Evolutionary conservation across 257 asterid species (phyloP).

Genomic region (Catharanthus roseus): DNA sequence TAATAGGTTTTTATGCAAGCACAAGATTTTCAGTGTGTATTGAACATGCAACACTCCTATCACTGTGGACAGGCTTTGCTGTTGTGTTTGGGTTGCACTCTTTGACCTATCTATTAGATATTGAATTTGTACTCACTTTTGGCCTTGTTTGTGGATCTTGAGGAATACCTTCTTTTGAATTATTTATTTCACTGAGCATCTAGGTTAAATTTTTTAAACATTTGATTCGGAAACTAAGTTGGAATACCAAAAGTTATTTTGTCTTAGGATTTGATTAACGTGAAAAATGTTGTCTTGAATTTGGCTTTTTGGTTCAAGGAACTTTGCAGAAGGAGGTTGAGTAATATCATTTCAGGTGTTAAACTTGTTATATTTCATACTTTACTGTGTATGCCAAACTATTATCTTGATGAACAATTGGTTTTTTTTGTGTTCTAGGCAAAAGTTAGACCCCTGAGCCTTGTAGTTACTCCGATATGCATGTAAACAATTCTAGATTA

Average conservation of each 20-base stretch:
- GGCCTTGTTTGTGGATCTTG: not conserved
- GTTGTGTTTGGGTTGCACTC: not conserved
- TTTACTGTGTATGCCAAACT: not conserved
- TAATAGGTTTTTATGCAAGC: not conserved
- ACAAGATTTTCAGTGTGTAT: not conserved
- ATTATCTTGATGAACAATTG: not conserved
- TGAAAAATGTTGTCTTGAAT: too few relatives aligned
- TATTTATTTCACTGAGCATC: not conserved
- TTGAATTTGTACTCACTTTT: not conserved
- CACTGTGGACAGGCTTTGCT: not conserved
- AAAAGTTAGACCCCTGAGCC: not conserved
- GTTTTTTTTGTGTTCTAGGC: not conserved
- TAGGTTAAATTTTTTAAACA: not conserved
- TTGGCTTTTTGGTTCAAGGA: not conserved
- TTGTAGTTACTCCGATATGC: not conserved
- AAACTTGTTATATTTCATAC: not conserved
- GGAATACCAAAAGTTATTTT: not conserved
- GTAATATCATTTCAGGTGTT: not conserved
- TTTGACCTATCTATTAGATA: constrained; percentile 2
- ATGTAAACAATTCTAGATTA: too few relatives aligned
- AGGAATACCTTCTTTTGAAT: not conserved
- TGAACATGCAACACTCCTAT: not conserved
- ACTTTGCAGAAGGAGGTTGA: not conserved
- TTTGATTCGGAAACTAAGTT: not conserved
- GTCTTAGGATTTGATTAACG: too few relatives aligned